phyloP scores from a whole-genome alignment of 305 asterid genomes.

The Solanum chacoense region DNA sequence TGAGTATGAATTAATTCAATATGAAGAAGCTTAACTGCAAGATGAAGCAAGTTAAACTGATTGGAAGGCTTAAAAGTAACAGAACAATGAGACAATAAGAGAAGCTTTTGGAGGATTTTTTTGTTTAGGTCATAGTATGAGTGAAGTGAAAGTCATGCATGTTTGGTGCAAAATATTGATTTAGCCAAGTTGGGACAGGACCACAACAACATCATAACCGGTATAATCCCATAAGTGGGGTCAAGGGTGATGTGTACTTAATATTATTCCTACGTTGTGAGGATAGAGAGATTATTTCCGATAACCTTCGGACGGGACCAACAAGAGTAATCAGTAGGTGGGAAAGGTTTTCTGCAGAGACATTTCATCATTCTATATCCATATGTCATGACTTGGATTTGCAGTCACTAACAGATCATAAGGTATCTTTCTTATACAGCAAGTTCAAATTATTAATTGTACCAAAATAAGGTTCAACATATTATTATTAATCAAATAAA shows the following conservation, averaged over 20 bases:
- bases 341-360: not conserved
- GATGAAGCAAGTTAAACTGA: not conserved
- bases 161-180: not conserved
- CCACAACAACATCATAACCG: not conserved
- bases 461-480: not conserved
- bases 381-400: not conserved
- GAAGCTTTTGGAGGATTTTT: not conserved
- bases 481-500: not conserved
- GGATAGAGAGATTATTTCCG: not conserved
- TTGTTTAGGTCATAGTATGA: conserved; percentile 28
- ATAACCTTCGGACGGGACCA: not conserved
- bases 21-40: not conserved
- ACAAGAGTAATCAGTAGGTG: not conserved
- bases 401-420: not conserved
- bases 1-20: not conserved
- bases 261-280: not conserved
- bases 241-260: not conserved
- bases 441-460: not conserved
- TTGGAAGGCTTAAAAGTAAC: conserved; percentile 4
- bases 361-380: not conserved
- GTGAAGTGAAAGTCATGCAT: conserved; percentile 53
- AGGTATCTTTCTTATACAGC: not conserved
- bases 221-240: not conserved
- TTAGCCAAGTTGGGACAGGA: not conserved
- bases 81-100: conserved; percentile 11